Percentiles rank a stretch among this genome's conserved stretches.
Evolutionary conservation across 1,284 basidiomycete species (phyloP).

Genomic region (Porphyrellus sp.): DNA sequence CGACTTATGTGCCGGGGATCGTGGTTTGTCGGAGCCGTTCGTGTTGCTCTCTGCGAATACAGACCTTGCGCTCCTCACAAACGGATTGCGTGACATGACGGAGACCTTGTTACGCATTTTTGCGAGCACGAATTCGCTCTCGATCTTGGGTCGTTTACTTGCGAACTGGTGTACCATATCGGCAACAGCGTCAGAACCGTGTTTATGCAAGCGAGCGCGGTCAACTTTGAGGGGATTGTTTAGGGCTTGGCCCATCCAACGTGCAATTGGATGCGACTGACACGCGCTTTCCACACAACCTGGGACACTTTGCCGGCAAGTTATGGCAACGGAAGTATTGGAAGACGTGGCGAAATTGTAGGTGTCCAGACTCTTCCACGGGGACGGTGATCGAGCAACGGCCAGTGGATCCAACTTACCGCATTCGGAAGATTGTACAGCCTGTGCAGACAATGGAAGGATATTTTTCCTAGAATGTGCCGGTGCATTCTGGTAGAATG

Average conservation of each 20-base stretch:
- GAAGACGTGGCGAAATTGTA: not conserved
- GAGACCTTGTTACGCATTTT: constrained; percentile 6
- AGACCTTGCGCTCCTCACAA: constrained; percentile 18
- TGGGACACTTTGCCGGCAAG: not conserved
- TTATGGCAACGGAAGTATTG: not conserved
- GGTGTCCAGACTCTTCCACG: constrained; percentile 22
- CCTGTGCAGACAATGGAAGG: constrained; percentile 22
- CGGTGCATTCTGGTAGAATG: constrained; percentile 20
- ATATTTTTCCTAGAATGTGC: constrained; percentile 1
- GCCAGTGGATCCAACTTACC: constrained; percentile 25
- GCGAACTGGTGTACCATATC: constrained; percentile 24
- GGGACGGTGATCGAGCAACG: constrained; percentile 29
- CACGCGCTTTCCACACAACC: not conserved
- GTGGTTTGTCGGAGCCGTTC: not conserved
- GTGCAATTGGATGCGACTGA: not conserved
- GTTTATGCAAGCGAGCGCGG: constrained; percentile 29
- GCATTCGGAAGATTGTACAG: constrained; percentile 14
- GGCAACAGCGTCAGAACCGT: constrained; percentile 18
- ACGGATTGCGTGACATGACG: constrained; percentile 24
- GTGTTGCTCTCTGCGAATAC: constrained; percentile 20
- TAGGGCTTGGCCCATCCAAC: constrained; percentile 5
- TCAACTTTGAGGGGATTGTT: constrained; percentile 18
- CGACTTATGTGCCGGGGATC: not conserved
- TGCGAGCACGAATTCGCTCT: constrained; percentile 25
- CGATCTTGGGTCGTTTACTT: constrained; percentile 23